Base-by-base conservation (phyloP, 2,329 filamentous ascomycete species). In the Orbilia quercus region DNA sequence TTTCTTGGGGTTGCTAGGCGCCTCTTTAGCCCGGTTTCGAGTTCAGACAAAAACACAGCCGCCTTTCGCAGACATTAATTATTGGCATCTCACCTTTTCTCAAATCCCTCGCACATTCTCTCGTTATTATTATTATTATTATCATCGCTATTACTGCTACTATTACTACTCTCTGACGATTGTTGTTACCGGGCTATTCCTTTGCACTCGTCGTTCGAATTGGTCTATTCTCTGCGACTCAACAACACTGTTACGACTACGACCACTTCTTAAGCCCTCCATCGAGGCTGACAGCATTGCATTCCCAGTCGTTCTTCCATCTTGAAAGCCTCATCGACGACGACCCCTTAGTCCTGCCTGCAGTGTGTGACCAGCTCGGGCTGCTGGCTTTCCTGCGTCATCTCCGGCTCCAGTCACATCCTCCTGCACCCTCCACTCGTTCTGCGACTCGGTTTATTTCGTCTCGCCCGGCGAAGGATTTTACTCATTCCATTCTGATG, bases 1-100 rank as follows among this genome's bases (percentile, higher is more conserved):
- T 67, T 44, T 53, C 28, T 59, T 51, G 51, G 45, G 36, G 63
- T 67, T 69, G 64, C 64, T 69, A 69, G 64, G 64, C 55, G 64
- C 64, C 64, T 50, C 58, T 42, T 42, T 23, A 14, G 18, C 34
- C 36, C 36, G 36, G 53, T 57, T 44, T 57, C 53, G 53, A 57
- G 18, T 28, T 25, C 25, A 25, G 42, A 48, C 42, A 60, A 50
- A 50, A 67, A 48, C 63, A 67, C 63, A 67, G 63, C 60, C 60
- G 60, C 60, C 51, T 57, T 65, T 57, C 36, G 40, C 50, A 65
- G 44, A 55, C 60, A 62, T 62, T 40, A n/a, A n/a, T 50, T 34
- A 7, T 4, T 20, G 16, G 20, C 20, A 57, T 57, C 60, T 55
- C 60, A 65, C 48, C 38, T 18, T 55, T 38, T 55, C 38, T n/a